phyloP scores from a whole-genome alignment of 345 rosid genomes.

The Gossypium bickii region DNA sequence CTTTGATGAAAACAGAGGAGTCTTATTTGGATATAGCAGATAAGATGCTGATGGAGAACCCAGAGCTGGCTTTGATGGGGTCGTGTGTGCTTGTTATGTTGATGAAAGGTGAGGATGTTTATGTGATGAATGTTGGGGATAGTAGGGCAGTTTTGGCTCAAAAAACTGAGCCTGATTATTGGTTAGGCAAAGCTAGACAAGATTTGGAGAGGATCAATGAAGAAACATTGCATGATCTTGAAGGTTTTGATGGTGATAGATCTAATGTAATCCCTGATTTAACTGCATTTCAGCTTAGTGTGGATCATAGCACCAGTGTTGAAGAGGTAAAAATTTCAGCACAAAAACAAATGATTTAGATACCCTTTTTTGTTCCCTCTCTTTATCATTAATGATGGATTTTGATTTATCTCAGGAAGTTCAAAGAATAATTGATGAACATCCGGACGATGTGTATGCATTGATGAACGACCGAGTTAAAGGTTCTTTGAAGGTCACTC shows the following conservation, averaged over 20 bases:
- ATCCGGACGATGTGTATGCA: constrained; percentile 69
- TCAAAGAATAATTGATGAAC: constrained; percentile 70
- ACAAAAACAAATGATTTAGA: not conserved
- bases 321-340: constrained; percentile 53
- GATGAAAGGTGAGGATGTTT: constrained; percentile 95
- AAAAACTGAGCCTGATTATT: constrained; percentile 57
- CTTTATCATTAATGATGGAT: not conserved
- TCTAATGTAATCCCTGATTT: constrained; percentile 27
- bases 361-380: not conserved
- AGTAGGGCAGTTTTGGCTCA: constrained; percentile 89
- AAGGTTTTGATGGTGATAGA: constrained; percentile 38
- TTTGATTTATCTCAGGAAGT: constrained; percentile 58
- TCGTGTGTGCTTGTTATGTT: constrained; percentile 92
- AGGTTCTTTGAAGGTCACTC: constrained; percentile 89
- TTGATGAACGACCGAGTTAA: constrained; percentile 80
- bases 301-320: constrained; percentile 82
- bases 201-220: constrained; percentile 87
- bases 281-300: constrained; percentile 60
- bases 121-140: constrained; percentile 93
- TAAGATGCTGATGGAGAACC: constrained; percentile 79
- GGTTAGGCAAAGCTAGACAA: constrained; percentile 62
- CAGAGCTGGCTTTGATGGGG: constrained; percentile 92
- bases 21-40: constrained; percentile 75
- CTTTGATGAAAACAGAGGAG: constrained; percentile 85
- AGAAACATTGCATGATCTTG: constrained; percentile 70